These are phyloP conservation scores for Metschnikowia peoriensis DNA, from an alignment of 805 yeast genomes.

Conservation along the genomic window DNA sequence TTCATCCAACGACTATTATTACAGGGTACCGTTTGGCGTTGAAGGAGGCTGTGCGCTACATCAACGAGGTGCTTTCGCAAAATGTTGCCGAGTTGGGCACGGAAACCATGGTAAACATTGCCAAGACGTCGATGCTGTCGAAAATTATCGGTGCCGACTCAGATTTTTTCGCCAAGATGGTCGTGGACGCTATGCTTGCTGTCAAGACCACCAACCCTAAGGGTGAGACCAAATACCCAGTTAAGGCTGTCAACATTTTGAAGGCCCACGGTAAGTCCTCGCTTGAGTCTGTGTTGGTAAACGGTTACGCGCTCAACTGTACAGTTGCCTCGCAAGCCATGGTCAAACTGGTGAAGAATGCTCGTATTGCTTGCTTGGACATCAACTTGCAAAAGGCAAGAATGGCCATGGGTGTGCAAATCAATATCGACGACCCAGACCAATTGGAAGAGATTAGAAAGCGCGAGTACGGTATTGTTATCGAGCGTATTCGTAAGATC, in stretches of 20 bases:
- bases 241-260: slow-evolving; percentile 91
- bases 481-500: slow-evolving; percentile 80
- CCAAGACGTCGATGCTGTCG: slow-evolving; percentile 95
- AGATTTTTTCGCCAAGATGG: slow-evolving; percentile 85
- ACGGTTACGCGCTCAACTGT: slow-evolving; percentile 96
- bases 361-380: slow-evolving; percentile 86
- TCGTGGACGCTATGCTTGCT: slow-evolving; percentile 92
- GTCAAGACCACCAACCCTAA: slow-evolving; percentile 86
- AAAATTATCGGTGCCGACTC: slow-evolving; percentile 94
- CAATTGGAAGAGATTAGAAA: slow-evolving; percentile 90
- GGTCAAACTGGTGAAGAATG: slow-evolving; percentile 67
- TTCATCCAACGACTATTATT: slow-evolving; percentile 97
- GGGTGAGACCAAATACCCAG: slow-evolving; percentile 91
- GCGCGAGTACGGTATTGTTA: slow-evolving; percentile 80
- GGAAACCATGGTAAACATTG: slow-evolving; percentile 84
- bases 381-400: slow-evolving; percentile 92
- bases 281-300: slow-evolving; percentile 76
- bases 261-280: slow-evolving; percentile 97
- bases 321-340: slow-evolving; percentile 97
- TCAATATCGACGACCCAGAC: slow-evolving; percentile 95
- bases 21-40: slow-evolving; percentile 94
- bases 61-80: slow-evolving; percentile 78
- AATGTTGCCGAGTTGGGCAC: slow-evolving; percentile 79
- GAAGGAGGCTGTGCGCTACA: slow-evolving; percentile 84
- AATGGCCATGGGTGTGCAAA: slow-evolving; percentile 98